Evolutionary conservation across 2,329 filamentous ascomycete species (phyloP).

Genomic region (Diaporthe sp.): DNA sequence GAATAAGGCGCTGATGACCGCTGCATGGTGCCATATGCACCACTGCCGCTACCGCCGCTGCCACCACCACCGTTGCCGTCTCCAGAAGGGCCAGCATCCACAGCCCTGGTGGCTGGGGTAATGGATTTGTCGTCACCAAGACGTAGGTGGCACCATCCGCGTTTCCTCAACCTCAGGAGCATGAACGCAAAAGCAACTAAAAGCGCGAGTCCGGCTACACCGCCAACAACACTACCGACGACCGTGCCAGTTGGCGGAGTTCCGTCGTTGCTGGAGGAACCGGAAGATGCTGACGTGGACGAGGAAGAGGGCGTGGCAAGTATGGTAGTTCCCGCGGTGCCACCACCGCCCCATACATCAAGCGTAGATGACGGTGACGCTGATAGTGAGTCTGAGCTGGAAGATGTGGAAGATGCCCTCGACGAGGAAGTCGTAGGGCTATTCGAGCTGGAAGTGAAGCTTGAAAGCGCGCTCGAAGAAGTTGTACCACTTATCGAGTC

Average conservation of each 20-base stretch:
- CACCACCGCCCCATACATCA: slow-evolving; percentile 41
- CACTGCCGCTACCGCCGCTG: background rate
- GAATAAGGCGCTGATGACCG: slow-evolving; percentile 62
- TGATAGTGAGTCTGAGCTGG: slow-evolving; percentile 32
- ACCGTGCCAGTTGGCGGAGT: slow-evolving; percentile 53
- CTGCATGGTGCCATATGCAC: slow-evolving; percentile 56
- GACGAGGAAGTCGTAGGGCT: slow-evolving; percentile 2
- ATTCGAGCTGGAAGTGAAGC: slow-evolving; percentile 22
- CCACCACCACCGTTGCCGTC: slow-evolving; percentile 43
- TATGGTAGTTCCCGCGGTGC: slow-evolving; percentile 45
- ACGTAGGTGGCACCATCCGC: slow-evolving; percentile 44
- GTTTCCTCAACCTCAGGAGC: slow-evolving; percentile 70
- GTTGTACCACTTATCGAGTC: slow-evolving; percentile 32
- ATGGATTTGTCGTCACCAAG: slow-evolving; percentile 52
- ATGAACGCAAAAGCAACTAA: slow-evolving; percentile 68
- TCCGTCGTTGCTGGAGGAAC: slow-evolving; percentile 43
- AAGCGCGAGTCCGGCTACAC: slow-evolving; percentile 71
- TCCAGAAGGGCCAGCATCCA: slow-evolving; percentile 33
- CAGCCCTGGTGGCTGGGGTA: slow-evolving; percentile 29
- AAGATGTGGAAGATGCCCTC: slow-evolving; percentile 29
- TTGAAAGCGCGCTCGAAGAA: slow-evolving; percentile 28
- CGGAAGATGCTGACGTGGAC: slow-evolving; percentile 43
- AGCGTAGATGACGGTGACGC: slow-evolving; percentile 36
- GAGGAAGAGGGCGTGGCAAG: slow-evolving; percentile 47
- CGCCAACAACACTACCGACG: slow-evolving; percentile 70